Evolutionary conservation across 345 rosid species (phyloP), one percentile per base, ranked within the genome.

Genomic region (Moringa oleifera): DNA sequence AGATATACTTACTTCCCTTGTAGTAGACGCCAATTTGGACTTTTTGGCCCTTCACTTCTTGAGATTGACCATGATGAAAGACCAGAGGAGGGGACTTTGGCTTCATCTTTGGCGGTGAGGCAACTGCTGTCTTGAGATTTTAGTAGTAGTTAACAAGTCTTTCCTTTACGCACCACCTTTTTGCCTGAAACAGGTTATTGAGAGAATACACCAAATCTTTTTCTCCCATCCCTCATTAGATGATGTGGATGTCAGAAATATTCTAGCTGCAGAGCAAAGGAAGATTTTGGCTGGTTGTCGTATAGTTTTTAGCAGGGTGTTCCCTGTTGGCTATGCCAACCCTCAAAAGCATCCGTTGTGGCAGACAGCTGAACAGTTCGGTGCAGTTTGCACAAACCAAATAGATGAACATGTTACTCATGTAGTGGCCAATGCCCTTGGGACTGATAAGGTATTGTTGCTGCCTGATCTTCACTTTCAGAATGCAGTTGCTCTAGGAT

Each of bases 281-380:
- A 94, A 80, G 73, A 91, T 94, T 69, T 79, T 94, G 82, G 77
- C 78, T 20, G 95, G 95, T 63, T 94, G 99, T 68, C 87, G 86
- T 9, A 77, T 94, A 59, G 81, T 94, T 49, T 94, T 94, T 77
- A 94, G 99, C 71, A 76, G 99, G 77, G 84, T 94, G 57, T 76
- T 94, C 58, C 99, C 99, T 5, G 91, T 94, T 41, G 97, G 95
- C 0, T 96, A 94, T 80, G 83, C 88, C 65, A 91, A 83, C 59
- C 99, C 99, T 55, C 99, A 94, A 58, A 77, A 88, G 52, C 96
- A 91, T 66, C 97, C 93, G 13, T 65, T 94, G 73, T 94, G 99
- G 99, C 95, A 90, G 80, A 85, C 85, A 18, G 99, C 99, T 45
- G 97, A 88, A 68, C 97, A 94, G 74, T 94, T 94, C 75, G 99